Evolutionary conservation across 2,329 filamentous ascomycete species (phyloP).

Genomic region (Calonectria ilicicola): DNA sequence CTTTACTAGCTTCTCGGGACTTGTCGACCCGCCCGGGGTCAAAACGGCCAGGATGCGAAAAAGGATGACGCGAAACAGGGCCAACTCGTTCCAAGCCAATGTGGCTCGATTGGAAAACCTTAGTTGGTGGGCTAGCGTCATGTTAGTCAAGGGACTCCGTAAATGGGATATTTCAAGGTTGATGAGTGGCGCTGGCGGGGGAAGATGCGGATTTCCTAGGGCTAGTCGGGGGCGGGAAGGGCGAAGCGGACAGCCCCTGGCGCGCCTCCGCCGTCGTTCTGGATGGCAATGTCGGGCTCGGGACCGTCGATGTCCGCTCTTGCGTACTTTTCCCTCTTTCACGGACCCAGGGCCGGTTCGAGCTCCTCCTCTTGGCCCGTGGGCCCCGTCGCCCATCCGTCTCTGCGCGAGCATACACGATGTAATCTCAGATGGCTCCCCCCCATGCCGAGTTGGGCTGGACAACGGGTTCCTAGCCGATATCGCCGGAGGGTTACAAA

Average conservation of each 20-base stretch:
- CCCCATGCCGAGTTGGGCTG: neutral
- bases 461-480: neutral
- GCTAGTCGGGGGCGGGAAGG: neutral
- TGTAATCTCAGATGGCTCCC: neutral
- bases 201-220: neutral
- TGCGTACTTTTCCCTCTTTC: neutral
- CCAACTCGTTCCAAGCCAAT: neutral
- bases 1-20: neutral
- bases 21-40: neutral
- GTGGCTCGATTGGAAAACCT: constrained; percentile 2
- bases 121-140: neutral
- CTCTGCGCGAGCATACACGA: neutral
- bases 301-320: neutral
- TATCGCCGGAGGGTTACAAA: neutral
- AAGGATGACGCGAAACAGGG: neutral
- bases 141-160: constrained; percentile 8
- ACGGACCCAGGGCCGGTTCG: neutral
- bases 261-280: neutral
- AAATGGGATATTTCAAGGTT: constrained; percentile 11
- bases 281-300: neutral
- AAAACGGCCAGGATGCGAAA: neutral
- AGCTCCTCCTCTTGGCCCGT: neutral
- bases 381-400: neutral
- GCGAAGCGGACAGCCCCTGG: constrained; percentile 4
- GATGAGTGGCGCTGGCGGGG: neutral